A percentile compares a stretch with the other conserved stretches of the same genome.
Evolutionary conservation across 2,329 filamentous ascomycete genomes (phyloP).

Genomic region (Calonectria pseudoreteaudii): DNA sequence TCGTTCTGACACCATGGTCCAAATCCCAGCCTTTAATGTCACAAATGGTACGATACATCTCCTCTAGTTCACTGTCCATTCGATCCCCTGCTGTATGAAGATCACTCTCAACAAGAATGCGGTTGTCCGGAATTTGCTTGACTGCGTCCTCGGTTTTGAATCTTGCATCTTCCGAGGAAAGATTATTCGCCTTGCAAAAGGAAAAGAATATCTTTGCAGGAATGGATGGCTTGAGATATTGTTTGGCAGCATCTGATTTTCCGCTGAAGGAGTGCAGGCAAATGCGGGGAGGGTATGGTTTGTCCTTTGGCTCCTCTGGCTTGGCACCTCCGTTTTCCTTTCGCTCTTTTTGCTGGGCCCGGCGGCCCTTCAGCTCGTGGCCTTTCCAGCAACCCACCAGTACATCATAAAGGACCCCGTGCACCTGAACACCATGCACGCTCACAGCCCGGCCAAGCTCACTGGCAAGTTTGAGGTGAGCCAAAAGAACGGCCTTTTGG

Average conservation of each 20-base stretch:
- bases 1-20: constrained; percentile 72
- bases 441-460: constrained; percentile 72
- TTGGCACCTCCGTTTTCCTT: constrained; percentile 3
- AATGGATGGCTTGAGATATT: constrained; percentile 78
- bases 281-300: constrained; percentile 80
- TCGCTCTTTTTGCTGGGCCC: constrained; percentile 49
- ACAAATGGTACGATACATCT: constrained; percentile 78
- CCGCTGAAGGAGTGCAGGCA: constrained; percentile 93
- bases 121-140: constrained; percentile 77
- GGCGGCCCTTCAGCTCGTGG: constrained; percentile 68
- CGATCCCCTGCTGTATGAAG: constrained; percentile 80
- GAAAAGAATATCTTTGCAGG: constrained; percentile 86
- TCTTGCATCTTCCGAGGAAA: constrained; percentile 62
- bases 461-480: constrained; percentile 75
- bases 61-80: constrained; percentile 82
- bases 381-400: constrained; percentile 73
- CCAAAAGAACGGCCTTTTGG: constrained; percentile 71
- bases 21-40: constrained; percentile 79
- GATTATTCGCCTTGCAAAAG: constrained; percentile 85
- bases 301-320: constrained; percentile 44
- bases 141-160: constrained; percentile 71
- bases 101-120: constrained; percentile 87
- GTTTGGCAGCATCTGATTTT: constrained; percentile 76
- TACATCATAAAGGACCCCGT: constrained; percentile 73
- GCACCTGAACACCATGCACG: constrained; percentile 78